These are phyloP conservation scores for Polygonum aviculare DNA, from an alignment of 148 eudicot genomes.

Conservation along the genomic window DNA sequence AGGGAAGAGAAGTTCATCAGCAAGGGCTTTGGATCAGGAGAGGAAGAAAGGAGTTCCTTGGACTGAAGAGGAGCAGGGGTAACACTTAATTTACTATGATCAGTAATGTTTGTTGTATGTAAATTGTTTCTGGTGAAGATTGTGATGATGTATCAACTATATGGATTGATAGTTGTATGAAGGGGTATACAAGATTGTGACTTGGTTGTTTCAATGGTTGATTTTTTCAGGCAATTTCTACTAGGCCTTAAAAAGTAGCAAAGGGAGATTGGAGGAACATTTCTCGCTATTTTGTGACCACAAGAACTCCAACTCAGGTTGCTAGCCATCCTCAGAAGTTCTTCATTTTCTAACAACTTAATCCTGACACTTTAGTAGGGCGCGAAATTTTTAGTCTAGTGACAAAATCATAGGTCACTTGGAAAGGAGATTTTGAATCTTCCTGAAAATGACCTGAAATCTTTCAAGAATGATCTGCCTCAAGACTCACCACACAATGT, in stretches of 20 bases:
- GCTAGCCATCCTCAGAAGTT: constrained; percentile 99
- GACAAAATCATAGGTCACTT: not conserved
- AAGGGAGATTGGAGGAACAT: constrained; percentile 98
- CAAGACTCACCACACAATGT: not conserved
- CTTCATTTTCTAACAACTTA: constrained; percentile 31
- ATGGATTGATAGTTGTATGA: too few relatives aligned
- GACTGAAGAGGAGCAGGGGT: constrained; percentile 98
- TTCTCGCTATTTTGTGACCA: constrained; percentile 65
- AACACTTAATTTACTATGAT: too few relatives aligned
- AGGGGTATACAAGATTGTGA: too few relatives aligned
- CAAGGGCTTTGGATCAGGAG: too few relatives aligned
- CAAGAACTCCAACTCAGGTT: constrained; percentile 89
- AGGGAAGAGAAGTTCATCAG: too few relatives aligned
- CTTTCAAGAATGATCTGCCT: not conserved
- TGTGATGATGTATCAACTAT: too few relatives aligned
- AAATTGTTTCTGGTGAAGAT: not conserved
- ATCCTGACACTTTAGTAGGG: too few relatives aligned
- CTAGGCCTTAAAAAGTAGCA: constrained; percentile 81
- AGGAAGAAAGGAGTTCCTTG: too few relatives aligned
- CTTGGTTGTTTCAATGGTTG: not conserved
- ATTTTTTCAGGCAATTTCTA: constrained; percentile 61
- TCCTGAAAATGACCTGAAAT: not conserved
- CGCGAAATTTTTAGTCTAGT: not conserved
- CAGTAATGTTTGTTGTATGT: too few relatives aligned
- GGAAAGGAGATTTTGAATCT: not conserved